Percentiles rank a stretch among this genome's conserved stretches.
These are phyloP conservation scores for Solanum boliviense DNA, from an alignment of 257 asterid genomes.

Conservation along the genomic window DNA sequence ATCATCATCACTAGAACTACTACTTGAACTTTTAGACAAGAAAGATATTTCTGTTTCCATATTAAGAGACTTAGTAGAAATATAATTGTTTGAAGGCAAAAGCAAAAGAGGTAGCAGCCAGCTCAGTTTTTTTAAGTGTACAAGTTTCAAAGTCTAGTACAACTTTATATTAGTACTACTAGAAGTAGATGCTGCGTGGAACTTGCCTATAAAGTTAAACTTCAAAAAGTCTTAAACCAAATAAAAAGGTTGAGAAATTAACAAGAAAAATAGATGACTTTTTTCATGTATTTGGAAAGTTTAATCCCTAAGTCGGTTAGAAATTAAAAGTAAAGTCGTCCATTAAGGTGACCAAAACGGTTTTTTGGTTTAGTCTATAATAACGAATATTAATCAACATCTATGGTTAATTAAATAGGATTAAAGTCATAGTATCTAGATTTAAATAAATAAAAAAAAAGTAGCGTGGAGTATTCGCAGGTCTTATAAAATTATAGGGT, in stretches of 20 bases:
- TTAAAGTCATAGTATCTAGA: background rate
- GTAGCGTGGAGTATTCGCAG: background rate
- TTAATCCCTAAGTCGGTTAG: background rate
- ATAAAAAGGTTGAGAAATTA: background rate
- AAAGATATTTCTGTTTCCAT: background rate
- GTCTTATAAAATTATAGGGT: background rate
- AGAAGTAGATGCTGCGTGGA: background rate
- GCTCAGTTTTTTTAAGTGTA: background rate
- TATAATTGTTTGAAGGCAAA: background rate
- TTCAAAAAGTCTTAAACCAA: background rate
- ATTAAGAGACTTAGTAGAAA: background rate
- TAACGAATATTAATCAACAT: background rate
- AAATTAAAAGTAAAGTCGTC: background rate
- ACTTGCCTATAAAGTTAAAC: background rate
- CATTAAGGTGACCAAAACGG: background rate
- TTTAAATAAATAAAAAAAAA: background rate
- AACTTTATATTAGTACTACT: background rate
- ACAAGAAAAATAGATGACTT: background rate
- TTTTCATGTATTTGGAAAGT: background rate
- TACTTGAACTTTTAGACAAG: slow-evolving; percentile 11
- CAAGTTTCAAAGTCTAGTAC: background rate
- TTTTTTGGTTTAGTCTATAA: background rate
- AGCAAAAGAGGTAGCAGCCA: background rate
- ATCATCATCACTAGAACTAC: slow-evolving; percentile 11
- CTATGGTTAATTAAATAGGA: background rate